Evolutionary conservation across 495 filamentous ascomycete species (phyloP).

Genomic region (Daldinia caldariorum): DNA sequence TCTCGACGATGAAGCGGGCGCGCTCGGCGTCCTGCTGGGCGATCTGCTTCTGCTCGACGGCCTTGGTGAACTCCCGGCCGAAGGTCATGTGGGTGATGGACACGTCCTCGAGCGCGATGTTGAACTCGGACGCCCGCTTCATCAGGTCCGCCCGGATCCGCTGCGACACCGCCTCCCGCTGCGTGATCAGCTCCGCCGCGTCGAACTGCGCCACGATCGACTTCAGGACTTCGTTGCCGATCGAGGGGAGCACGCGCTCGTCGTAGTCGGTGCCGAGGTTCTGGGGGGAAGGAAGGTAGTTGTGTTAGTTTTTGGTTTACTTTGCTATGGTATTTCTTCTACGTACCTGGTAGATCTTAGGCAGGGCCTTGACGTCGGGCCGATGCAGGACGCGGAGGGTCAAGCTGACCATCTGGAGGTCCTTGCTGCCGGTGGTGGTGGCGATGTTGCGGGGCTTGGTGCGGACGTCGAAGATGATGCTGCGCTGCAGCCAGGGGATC

Average conservation of each 20-base stretch:
- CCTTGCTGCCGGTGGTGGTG: slow-evolving; percentile 98
- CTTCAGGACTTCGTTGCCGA: slow-evolving; percentile 99
- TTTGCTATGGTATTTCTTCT: background rate
- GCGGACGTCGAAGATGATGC: slow-evolving; percentile 96
- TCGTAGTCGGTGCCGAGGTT: slow-evolving; percentile 96
- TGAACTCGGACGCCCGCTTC: slow-evolving; percentile 97
- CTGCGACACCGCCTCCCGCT: slow-evolving; percentile 94
- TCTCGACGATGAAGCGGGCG: slow-evolving; percentile 97
- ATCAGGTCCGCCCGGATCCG: slow-evolving; percentile 94
- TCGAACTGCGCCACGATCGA: slow-evolving; percentile 99
- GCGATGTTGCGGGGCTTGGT: slow-evolving; percentile 96
- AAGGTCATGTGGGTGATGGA: slow-evolving; percentile 99
- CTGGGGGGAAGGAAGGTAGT: slow-evolving; percentile 44
- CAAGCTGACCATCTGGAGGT: slow-evolving; percentile 99
- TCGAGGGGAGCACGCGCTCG: slow-evolving; percentile 98
- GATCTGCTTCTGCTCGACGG: slow-evolving; percentile 99
- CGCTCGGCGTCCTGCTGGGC: slow-evolving; percentile 98
- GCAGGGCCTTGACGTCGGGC: slow-evolving; percentile 89
- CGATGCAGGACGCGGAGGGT: slow-evolving; percentile 95
- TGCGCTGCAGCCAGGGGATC: slow-evolving; percentile 93
- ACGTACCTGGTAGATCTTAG: slow-evolving; percentile 96
- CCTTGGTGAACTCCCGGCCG: slow-evolving; percentile 97
- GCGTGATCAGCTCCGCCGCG: slow-evolving; percentile 98
- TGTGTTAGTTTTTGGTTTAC: slow-evolving; percentile 33
- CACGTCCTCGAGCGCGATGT: slow-evolving; percentile 98